Evolutionary conservation across 306 rosid genomes (phyloP), one percentile per base, ranked within the genome.

Genomic region (Parietaria judaica): DNA sequence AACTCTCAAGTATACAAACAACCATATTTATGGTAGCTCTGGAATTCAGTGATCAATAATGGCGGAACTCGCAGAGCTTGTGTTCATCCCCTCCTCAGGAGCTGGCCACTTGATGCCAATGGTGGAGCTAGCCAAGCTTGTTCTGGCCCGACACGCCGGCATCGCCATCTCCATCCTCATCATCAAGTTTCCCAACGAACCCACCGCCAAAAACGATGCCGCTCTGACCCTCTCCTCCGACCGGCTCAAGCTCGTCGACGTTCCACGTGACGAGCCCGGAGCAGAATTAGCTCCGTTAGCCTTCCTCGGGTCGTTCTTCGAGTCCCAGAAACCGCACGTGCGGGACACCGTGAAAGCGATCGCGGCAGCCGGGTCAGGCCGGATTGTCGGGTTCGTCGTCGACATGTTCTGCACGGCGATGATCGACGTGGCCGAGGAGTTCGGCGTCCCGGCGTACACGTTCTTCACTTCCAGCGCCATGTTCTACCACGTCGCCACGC

Each of bases 381-480:
- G 61, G 64, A 3, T 46, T 46, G 14, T 66, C 13, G 81, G 66
- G 6, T 65, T 86, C 72, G 74, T 85, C 45, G 59, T 85, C 46
- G 84, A 82, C 76, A 66, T 85, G 58, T 70, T 82, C 34, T 82
- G 78, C n/a, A 34, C 69, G 66, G 15, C 74, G 36, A 63, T 85
- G 80, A 14, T 73, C 62, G 84, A 80, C 65, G 76, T 80, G 58
- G 89, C 74, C 60, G 66, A 63, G 7, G 80, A 83, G 41, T 48
- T 86, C 12, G 73, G 77, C 1, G 68, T 83, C 35, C 86, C 83
- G 59, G 69, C 78, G 61, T 80, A 76, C 66, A 44, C 76, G 36
- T 83, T 73, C 44, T 54, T 74, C 46, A 62, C 94, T 9, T 51
- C 78, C 41, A 80, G 70, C 60, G 66, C 65, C 36, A 83, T 80